Percentiles rank a stretch among this genome's conserved stretches.
Evolutionary conservation across 495 filamentous ascomycete species (phyloP).

Genomic region (Xylaria intraflava): DNA sequence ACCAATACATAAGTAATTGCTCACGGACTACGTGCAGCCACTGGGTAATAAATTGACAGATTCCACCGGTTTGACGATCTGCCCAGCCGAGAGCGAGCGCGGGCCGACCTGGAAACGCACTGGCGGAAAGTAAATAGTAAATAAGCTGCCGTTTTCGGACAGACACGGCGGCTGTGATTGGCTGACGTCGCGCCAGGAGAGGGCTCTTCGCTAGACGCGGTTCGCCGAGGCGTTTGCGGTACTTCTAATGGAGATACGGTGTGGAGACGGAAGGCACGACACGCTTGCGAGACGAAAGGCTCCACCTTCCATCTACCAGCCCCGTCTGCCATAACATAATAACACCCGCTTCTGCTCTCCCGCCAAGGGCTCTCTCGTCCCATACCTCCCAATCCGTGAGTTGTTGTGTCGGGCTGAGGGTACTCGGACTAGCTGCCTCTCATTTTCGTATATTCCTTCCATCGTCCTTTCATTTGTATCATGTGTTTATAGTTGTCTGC

Average conservation of each 20-base stretch:
- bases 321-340: constrained; percentile 11
- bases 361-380: neutral
- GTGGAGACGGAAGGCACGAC: constrained; percentile 10
- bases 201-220: constrained; percentile 17
- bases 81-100: neutral
- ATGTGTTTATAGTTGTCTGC: constrained; percentile 19
- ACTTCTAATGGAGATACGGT: neutral
- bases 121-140: constrained; percentile 27
- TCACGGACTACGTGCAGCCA: too few relatives aligned
- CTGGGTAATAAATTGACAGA: constrained; percentile 1
- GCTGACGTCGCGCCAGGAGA: constrained; percentile 10
- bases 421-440: constrained; percentile 17
- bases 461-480: constrained; percentile 13
- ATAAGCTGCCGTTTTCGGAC: constrained; percentile 25
- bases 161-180: constrained; percentile 17
- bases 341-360: constrained; percentile 7
- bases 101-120: constrained; percentile 23
- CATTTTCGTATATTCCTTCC: constrained; percentile 16
- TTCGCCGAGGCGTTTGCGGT: neutral
- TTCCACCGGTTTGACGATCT: neutral
- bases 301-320: constrained; percentile 9
- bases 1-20: neutral
- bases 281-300: constrained; percentile 4
- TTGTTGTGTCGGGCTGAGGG: neutral
- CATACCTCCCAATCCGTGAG: neutral